Evolutionary conservation across 2,329 filamentous ascomycete genomes (phyloP).

Genomic region (Volutella citrinella): DNA sequence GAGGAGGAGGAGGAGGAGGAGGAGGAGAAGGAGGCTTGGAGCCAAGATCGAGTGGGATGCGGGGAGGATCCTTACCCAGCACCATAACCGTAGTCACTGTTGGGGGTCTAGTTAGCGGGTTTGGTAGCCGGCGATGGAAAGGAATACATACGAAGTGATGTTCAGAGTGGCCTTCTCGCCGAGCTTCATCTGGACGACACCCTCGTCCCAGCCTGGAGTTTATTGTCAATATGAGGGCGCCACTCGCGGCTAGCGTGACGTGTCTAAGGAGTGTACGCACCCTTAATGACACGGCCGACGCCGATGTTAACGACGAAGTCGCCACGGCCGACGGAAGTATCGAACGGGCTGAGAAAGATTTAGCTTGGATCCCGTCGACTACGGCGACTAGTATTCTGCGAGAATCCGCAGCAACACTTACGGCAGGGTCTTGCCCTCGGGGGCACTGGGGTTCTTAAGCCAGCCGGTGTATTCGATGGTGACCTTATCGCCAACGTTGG

Average conservation of each 20-base stretch:
- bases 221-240: constrained; percentile 9
- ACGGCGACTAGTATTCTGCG: no score
- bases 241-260: no score
- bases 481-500: constrained; percentile 68
- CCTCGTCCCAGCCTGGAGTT: constrained; percentile 74
- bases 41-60: no score
- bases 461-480: constrained; percentile 90
- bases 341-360: no score
- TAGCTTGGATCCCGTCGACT: no score
- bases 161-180: constrained; percentile 86
- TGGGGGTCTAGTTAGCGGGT: constrained; percentile 14
- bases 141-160: constrained; percentile 53
- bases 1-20: no score
- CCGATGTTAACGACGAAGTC: constrained; percentile 80
- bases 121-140: no score
- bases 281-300: constrained; percentile 79
- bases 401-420: no score
- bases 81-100: constrained; percentile 65
- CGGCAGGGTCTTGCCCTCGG: no score
- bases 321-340: constrained; percentile 75
- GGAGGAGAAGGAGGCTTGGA: no score
- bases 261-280: constrained; percentile 47
- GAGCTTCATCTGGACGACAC: constrained; percentile 79
- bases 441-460: constrained; percentile 64
- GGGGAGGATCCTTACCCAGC: constrained; percentile 54